Evolutionary conservation across 345 rosid genomes (phyloP), one percentile per base, ranked within the genome.

Genomic region (Citrus cavaleriei): DNA sequence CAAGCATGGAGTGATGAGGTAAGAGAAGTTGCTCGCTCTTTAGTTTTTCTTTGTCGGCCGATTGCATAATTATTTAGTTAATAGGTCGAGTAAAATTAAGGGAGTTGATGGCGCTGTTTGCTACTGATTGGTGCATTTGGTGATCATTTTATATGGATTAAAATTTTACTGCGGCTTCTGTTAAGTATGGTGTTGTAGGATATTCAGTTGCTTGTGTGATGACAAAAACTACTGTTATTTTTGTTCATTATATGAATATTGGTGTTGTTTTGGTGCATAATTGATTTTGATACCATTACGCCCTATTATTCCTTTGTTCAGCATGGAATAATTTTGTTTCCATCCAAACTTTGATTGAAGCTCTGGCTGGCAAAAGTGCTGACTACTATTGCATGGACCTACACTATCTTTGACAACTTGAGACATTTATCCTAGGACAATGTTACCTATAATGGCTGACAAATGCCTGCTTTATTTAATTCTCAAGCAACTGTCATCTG

Each of bases 1-100:
- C 98, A 95, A 84, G 97, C 99, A 72, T 95, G 99, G 98, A 93
- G 94, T 85, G 99, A 95, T 70, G 99, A 95, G 96, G 99, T 92
- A 81, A 91, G 83, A 81, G 68, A 59, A 57, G 59, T 78, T 35
- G 10, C 42, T 54, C 4, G 27, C 61, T 27, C 60, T 28, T 34
- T 51, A 21, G 25, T 28, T 54, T 60, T 27, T 51, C 66, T 54
- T 61, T 59, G 24, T 19, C 42, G 70, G 34, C 61, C 14, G 63
- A 61, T 57, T 57, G 46, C 70, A 32, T 27, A 30, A 24, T 60
- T 8, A 37, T 60, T 12, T 54, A 74, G 25, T 74, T 19, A 28
- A 60, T 64, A 64, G 12, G 27, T 74, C 0, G 28, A 27, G 60
- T 46, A 40, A 28, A 58, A 3, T 64, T 3, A 65, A 35, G 14